Base-by-base conservation (phyloP, 2,329 filamentous ascomycete species). In the Emergomyces orientalis region DNA sequence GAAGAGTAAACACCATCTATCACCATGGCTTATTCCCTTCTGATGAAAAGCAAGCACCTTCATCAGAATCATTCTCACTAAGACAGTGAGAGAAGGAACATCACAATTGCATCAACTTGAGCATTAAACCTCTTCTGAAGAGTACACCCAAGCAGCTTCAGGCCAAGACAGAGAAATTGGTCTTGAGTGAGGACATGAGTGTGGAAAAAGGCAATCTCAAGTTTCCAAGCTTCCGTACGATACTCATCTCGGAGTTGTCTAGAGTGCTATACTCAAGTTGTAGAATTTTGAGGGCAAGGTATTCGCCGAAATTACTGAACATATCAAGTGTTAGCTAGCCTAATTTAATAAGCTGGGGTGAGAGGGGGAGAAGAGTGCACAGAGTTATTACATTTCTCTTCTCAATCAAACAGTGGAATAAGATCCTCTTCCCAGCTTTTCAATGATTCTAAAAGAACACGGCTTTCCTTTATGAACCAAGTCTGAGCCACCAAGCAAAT, bases 331-430 rank as follows among this genome's bases (percentile, higher is more conserved):
- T 62, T 54, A 63, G 59, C 41, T 56, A 34, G 9, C 19, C n/a
- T 27, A 39, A 54, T 51, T 49, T 22, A 52, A 58, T 61, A 19
- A 47, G 22, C 4, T 39, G 13, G 30, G 52, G 62, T 49, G 25
- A 27, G n/a, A 63, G 34, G n/a, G 47, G 30, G n/a, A n/a, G n/a
- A n/a, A 52, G 13, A 17, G 22, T 32, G 25, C 22, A 32, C 2
- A 27, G 59, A 43, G 41, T 37, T 52, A 37, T 60, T 59, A 64
- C 64, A n/a, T 61, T 1, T 64, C 60, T 60, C 55, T 27, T 41
- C 39, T 60, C 22, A 66, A 55, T 61, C 65, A 66, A 37, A 66
- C 65, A 34, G 61, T 66, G 25, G 65, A 64, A 45, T 64, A 66
- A 57, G 63, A 62, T 11, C 64, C 64, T n/a, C 32, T 25, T 9